Base-by-base conservation (phyloP, 208 protist genomes). In the Trypanosoma boissoni region DNA sequence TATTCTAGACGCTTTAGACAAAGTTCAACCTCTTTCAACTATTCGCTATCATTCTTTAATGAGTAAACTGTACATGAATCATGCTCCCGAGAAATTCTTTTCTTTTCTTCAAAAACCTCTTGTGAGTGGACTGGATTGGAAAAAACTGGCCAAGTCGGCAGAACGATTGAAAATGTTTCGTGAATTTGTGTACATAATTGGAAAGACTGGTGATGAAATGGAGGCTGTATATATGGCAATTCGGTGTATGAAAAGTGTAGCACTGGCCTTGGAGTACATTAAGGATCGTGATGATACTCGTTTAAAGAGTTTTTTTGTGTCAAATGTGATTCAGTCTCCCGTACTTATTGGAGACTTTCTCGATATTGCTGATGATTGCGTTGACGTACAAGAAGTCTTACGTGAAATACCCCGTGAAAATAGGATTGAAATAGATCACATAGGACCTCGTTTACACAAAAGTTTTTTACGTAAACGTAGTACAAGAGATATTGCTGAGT, bases 271-370 rank as follows among this genome's bases (percentile, higher is more conserved):
- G 26, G 48, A 65, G 26, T 72, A 64, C 29, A 56, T 72, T 18
- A 49, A 58, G 21, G 56, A 64, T 54, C 42, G 55, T 45, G 27
- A 23, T 37, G 58, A 64, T 44, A 48, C 5, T 29, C 39, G 28
- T 31, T 41, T 72, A 18, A 65, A 46, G 65, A 42, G 58, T 41
- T 32, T 51, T 16, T 21, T 65, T 46, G 39, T 66, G 26, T 9
- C 18, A 34, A 60, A 72, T 59, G 57, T 64, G 12, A 58, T 64
- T 52, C 65, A 72, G 46, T 64, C 55, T 54, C 65, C 65, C 23
- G 21, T 59, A 36, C 65, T 72, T 57, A 64, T 72, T 51, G 65
- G 57, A 26, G 57, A 72, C 39, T 58, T 72, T 63, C 29, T 72
- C 29, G 65, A 72, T 31, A 41, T 28, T 14, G 56, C 44, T 28